Percentiles rank a stretch among this genome's conserved stretches.
Conservation (phyloP, 192 early-diverging fungal genomes). For the Lunasporangiospora selenospora region DNA sequence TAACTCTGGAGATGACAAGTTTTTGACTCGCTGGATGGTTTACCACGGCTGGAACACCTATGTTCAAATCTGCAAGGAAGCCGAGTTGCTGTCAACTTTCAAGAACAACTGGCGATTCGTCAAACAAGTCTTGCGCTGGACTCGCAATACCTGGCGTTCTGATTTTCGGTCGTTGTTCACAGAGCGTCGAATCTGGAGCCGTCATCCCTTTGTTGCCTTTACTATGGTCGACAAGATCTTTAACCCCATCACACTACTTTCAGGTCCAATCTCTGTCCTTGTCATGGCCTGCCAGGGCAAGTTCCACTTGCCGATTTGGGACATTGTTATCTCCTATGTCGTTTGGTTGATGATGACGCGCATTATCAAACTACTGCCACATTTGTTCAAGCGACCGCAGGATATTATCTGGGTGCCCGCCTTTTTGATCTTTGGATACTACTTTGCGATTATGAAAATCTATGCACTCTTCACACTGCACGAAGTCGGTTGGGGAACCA, state of each 20-base stretch:
- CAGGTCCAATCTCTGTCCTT: constrained; percentile 65
- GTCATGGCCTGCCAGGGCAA: constrained; percentile 55
- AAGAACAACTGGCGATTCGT: constrained; percentile 80
- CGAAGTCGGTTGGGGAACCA: constrained; percentile 75
- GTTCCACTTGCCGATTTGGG: constrained; percentile 62
- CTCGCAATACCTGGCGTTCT: constrained; percentile 78
- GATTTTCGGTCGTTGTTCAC: constrained; percentile 70
- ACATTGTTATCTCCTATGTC: constrained; percentile 64
- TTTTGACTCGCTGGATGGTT: constrained; percentile 78
- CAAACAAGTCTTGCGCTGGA: constrained; percentile 76
- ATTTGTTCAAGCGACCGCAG: constrained; percentile 67
- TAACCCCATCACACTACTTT: constrained; percentile 73
- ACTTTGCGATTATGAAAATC: constrained; percentile 73
- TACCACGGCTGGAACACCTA: constrained; percentile 74
- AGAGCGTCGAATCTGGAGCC: constrained; percentile 67
- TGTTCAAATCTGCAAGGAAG: constrained; percentile 71
- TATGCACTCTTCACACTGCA: constrained; percentile 77
- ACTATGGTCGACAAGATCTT: constrained; percentile 81
- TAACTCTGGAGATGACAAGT: constrained; percentile 79
- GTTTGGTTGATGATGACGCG: constrained; percentile 70
- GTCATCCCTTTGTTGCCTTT: constrained; percentile 75
- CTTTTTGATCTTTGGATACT: constrained; percentile 73
- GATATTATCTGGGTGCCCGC: constrained; percentile 69
- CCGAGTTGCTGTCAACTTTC: constrained; percentile 73
- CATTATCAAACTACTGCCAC: constrained; percentile 70